Base-by-base conservation (phyloP, 2,329 filamentous ascomycete genomes). In the Xylariaceae sp. region DNA sequence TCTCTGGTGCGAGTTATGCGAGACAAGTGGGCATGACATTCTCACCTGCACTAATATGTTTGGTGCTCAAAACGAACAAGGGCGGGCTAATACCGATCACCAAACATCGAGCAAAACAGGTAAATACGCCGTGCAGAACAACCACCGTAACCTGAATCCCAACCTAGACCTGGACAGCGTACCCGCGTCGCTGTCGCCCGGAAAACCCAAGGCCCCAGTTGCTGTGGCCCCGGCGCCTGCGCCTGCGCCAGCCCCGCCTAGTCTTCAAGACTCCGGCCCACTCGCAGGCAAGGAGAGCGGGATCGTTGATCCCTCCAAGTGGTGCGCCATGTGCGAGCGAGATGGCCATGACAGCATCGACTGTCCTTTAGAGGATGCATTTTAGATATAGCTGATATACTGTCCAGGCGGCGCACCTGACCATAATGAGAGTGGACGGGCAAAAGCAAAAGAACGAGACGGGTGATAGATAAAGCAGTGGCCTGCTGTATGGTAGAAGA, bases 261-360 rank as follows among this genome's bases (percentile, higher is more conserved):
- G 84, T 64, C 80, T 79, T 6, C 81, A 83, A 75, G 84, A 85
- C 51, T 79, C 77, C 51, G 84, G 83, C 2, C 85, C 88, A 1
- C 80, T 89, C 29, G 86, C 88, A 3, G 89, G 89, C 50, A 92
- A 90, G 74, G 83, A 86, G 61, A 90, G 85, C 53, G 87, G 88
- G 1, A 75, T 89, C 46, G 78, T 92, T 61, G 90, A 97, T 65
- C 83, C 86, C 52, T 82, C 86, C 59, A 96, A 96, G 74, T 99
- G 94, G 94, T 99, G 94, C 72, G 94, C 94, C 12, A 78, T 97
- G 44, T 99, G 94, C 70, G 94, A 99, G 76, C 84, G 89, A 59
- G 94, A 99, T 67, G 94, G 94, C 11, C 94, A 99, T 70, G 89
- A 96, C 72, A 96, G 92, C 67, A 91, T 95, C 58, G 90, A 95